Evolutionary conservation across 345 rosid species (phyloP), one percentile per base, ranked within the genome.

Genomic region (Corchorus capsularis): DNA sequence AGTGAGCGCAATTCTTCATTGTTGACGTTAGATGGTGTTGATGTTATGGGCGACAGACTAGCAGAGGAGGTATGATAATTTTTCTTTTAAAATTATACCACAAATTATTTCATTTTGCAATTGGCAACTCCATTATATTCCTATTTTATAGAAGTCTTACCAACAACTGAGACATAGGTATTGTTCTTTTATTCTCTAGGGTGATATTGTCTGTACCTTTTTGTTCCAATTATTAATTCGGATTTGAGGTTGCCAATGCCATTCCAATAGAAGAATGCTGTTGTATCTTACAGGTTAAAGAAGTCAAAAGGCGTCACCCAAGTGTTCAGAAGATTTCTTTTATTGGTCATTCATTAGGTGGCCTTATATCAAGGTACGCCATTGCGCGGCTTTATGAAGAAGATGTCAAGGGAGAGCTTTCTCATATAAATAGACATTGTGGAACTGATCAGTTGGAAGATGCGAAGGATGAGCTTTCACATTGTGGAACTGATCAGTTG

Each of bases 271-370:
- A n/a, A 54, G 15, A 19, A 39, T 9, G 27, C 56, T 81, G 69
- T 50, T 78, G 61, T 70, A 14, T 69, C n/a, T 79, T 91, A 80
- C 92, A 94, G 98, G 92, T 93, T 66, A 71, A 81, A 73, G 78
- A 83, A 5, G 95, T 94, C 60, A 85, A 87, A 75, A 81, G 82
- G 78, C 70, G 75, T 46, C 86, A 88, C 72, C 89, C 92, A 16
- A 75, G 80, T 72, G 82, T 93, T 10, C 78, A 27, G 79, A 94
- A 89, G 88, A 90, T 94, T 63, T 94, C 98, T 63, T 89, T 93
- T 80, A 73, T 94, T 39, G 91, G 93, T 63, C 97, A 93, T 85
- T 94, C 98, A 60, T 82, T 94, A 78, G 98, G 98, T 75, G 98
- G 98, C 65, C 81, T 94, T 69, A 59, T 94, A 56, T 88, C 93